Evolutionary conservation across 495 filamentous ascomycete genomes (phyloP), one percentile per base, ranked within the genome.

Genomic region (Cercophora samala): DNA sequence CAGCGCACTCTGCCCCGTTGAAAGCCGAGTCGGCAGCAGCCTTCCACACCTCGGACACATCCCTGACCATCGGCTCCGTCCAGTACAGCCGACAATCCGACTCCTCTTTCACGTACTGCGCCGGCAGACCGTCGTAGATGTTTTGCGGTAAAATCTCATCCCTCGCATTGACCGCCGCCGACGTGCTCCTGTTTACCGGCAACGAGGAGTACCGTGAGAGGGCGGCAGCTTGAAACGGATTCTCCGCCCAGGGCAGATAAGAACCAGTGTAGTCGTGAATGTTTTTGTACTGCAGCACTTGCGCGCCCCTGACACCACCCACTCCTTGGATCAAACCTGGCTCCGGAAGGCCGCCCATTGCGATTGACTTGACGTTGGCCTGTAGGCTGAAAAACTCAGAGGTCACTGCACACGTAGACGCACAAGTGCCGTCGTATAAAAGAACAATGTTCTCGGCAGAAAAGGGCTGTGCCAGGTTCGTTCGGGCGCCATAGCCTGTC

Each of bases 401-500:
- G 70, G 88, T 87, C 68, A 87, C 78, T 6, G 82, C 81, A 73
- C 87, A 89, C 17, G 86, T 88, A 6, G 84, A 86, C 17, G 83
- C 83, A 72, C 87, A 89, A 69, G 81, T 81, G 67, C 87, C 86
- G 70, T 89, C 86, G 64, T 71, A 69, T 32, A 71, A 58, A 60
- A 71, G 61, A 32, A 74, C 63, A 61, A 72, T 73, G 53, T 73
- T 61, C 17, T 64, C 65, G 0, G 68, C 26, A 2, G 29, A 72
- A 58, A 83, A 83, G 1, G 80, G 81, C 37, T 81, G 80, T 0
- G 77, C 75, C 62, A 80, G 76, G 59, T 80, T 81, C 15, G 66
- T 58, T 1, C 77, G 73, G 60, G 72, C 75, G 2, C 78, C 70
- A 64, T 81, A 82, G 13, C 80, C 80, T 8, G 79, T 80, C 46